Conservation (phyloP, 2,329 filamentous ascomycete genomes). For the Penicillium olsonii region DNA sequence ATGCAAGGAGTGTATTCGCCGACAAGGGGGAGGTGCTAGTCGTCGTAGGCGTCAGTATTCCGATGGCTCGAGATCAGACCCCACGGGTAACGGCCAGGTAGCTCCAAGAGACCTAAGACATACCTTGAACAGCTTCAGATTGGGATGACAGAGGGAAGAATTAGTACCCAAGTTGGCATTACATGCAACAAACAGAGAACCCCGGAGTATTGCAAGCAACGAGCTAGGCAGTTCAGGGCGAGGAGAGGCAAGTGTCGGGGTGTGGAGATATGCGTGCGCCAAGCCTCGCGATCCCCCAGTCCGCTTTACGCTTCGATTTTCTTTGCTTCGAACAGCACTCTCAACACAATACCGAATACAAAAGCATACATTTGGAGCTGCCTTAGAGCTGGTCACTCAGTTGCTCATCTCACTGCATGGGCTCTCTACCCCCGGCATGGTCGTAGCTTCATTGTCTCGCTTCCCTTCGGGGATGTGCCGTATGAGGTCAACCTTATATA, state of each 20-base stretch:
- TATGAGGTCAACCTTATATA: slow-evolving; percentile 21
- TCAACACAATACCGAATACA: slow-evolving; percentile 1
- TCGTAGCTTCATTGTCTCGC: slow-evolving; percentile 33
- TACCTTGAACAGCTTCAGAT: slow-evolving; percentile 20
- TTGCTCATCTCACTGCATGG: slow-evolving; percentile 5
- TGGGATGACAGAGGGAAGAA: neutral
- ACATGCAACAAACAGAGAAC: slow-evolving; percentile 3
- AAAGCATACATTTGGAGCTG: slow-evolving; percentile 4
- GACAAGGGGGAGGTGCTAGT: slow-evolving; percentile 22
- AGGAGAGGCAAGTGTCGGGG: slow-evolving; percentile 7
- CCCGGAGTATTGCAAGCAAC: slow-evolving; percentile 1
- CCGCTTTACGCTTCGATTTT: slow-evolving; percentile 19
- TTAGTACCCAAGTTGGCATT: slow-evolving; percentile 10
- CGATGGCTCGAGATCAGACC: slow-evolving; percentile 19
- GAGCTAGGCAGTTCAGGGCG: neutral
- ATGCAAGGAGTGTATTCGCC: slow-evolving; percentile 20
- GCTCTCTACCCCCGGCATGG: slow-evolving; percentile 25
- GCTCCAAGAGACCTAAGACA: slow-evolving; percentile 10
- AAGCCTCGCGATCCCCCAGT: slow-evolving; percentile 18
- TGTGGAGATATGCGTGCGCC: slow-evolving; percentile 25
- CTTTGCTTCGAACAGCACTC: slow-evolving; percentile 3
- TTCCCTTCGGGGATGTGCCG: slow-evolving; percentile 27
- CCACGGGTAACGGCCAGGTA: slow-evolving; percentile 21
- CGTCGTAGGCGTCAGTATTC: slow-evolving; percentile 27
- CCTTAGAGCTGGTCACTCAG: neutral